Evolutionary conservation across 2,329 filamentous ascomycete species (phyloP).

Genomic region (Emergomyces orientalis): DNA sequence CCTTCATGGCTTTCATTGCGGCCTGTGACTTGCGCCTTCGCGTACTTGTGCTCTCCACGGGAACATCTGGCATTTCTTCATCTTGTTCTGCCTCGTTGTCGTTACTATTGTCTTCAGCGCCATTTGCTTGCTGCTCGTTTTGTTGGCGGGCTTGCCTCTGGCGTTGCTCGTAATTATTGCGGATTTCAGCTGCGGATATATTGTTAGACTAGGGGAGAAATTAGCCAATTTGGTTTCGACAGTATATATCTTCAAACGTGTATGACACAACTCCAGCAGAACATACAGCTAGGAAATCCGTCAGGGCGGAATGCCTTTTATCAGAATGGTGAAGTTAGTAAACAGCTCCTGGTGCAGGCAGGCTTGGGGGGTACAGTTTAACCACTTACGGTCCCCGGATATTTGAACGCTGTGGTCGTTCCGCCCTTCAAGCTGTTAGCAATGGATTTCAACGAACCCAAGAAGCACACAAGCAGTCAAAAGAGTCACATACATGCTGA

Average conservation of each 20-base stretch:
- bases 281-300: constrained; percentile 56
- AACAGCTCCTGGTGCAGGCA: neutral
- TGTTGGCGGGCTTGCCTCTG: constrained; percentile 41
- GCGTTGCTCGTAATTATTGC: constrained; percentile 49
- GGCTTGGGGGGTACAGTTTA: neutral
- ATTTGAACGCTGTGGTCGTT: constrained; percentile 1
- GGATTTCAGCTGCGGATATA: constrained; percentile 56
- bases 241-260: neutral
- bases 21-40: constrained; percentile 47
- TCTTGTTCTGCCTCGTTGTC: constrained; percentile 24
- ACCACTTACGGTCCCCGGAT: constrained; percentile 35
- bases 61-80: constrained; percentile 32
- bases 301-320: constrained; percentile 54
- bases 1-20: constrained; percentile 39
- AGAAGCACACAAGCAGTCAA: neutral
- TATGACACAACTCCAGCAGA: neutral
- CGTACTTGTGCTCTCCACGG: constrained; percentile 43
- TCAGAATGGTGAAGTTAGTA: constrained; percentile 15
- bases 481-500: constrained; percentile 8
- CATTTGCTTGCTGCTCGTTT: constrained; percentile 4
- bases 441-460: neutral
- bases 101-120: constrained; percentile 17
- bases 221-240: neutral
- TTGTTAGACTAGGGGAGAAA: constrained; percentile 46
- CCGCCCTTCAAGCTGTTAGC: constrained; percentile 6